Conservation (phyloP, 441 rosid species). For the Aleurites moluccanus region DNA sequence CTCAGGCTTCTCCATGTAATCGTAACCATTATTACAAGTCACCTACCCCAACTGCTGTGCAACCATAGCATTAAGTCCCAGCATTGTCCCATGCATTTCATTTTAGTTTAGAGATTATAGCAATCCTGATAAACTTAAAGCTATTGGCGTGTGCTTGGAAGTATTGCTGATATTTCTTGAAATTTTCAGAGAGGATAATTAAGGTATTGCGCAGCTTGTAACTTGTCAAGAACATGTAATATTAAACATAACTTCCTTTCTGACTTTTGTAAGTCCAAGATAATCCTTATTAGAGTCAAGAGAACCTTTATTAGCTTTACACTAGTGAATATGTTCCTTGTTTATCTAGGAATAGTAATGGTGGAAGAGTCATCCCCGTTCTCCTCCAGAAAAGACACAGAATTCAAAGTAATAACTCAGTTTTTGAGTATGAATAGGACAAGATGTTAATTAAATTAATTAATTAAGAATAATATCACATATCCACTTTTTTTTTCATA, state of each 20-base stretch:
- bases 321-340: no score
- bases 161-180: neutral
- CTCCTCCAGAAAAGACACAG: no score
- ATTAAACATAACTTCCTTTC: neutral
- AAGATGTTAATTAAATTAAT: no score
- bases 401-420: no score
- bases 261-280: neutral
- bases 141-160: slow-evolving; percentile 7
- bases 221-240: neutral
- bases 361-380: no score
- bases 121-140: neutral
- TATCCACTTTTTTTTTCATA: no score
- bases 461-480: no score
- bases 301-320: no score
- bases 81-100: slow-evolving; percentile 3
- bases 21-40: slow-evolving; percentile 26
- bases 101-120: neutral
- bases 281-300: no score
- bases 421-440: no score
- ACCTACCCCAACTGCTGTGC: slow-evolving; percentile 24
- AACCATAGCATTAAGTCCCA: neutral
- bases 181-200: neutral
- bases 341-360: no score
- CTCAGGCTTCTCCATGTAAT: slow-evolving; percentile 32
- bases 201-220: neutral